phyloP scores from a whole-genome alignment of 2,329 filamentous ascomycete genomes.

The Phaeosphaeriaceae sp. region DNA sequence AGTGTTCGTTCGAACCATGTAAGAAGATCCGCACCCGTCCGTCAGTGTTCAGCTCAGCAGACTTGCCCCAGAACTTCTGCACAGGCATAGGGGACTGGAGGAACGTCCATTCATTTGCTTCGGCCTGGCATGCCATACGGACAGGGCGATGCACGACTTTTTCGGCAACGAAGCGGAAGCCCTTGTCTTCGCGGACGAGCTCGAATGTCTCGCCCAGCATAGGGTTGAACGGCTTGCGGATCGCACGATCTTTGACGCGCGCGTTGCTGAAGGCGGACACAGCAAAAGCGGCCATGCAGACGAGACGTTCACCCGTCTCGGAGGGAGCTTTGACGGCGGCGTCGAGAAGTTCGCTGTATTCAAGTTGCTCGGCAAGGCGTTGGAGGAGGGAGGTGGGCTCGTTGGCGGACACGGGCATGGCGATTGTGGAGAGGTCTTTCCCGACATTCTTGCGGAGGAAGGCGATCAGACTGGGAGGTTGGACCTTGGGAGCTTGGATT shows the following conservation, averaged over 20 bases:
- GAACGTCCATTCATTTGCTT: slow-evolving; percentile 94
- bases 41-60: slow-evolving; percentile 94
- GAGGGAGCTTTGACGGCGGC: slow-evolving; percentile 84
- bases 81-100: too few species aligned
- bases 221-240: slow-evolving; percentile 99
- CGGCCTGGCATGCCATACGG: slow-evolving; percentile 90
- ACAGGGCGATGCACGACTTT: slow-evolving; percentile 98
- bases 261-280: slow-evolving; percentile 95
- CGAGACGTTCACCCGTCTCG: slow-evolving; percentile 87
- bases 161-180: slow-evolving; percentile 97
- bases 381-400: slow-evolving; percentile 96
- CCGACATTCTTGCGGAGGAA: slow-evolving; percentile 98
- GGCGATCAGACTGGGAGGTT: slow-evolving; percentile 89
- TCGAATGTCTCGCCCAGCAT: slow-evolving; percentile 96
- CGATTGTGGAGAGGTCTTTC: slow-evolving; percentile 99
- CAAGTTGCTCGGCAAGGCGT: slow-evolving; percentile 96
- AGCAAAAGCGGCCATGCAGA: slow-evolving; percentile 95
- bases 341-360: slow-evolving; percentile 93
- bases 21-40: slow-evolving; percentile 99
- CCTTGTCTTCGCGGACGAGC: slow-evolving; percentile 93
- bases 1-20: slow-evolving; percentile 77
- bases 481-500: slow-evolving; percentile 76
- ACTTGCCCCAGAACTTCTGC: slow-evolving; percentile 98
- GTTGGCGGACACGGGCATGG: slow-evolving; percentile 96
- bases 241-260: slow-evolving; percentile 89